Evolutionary conservation across 2,329 filamentous ascomycete genomes (phyloP), one percentile per base, ranked within the genome.

Genomic region (Exutisphaerella laricina): DNA sequence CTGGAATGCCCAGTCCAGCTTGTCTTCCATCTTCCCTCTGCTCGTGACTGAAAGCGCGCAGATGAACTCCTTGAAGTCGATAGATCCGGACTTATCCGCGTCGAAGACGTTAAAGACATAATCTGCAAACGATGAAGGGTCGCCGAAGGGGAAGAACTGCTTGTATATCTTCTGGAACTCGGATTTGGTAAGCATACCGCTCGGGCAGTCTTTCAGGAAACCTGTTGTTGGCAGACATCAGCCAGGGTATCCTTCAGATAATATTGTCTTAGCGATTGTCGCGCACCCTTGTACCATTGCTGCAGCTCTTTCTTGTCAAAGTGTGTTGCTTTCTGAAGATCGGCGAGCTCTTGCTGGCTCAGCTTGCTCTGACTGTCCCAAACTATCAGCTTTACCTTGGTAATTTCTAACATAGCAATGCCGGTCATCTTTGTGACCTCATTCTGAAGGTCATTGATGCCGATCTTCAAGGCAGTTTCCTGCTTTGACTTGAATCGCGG

Each of bases 111-210:
- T 95, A 74, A 98, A 98, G 50, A 98, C 92, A 66, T 97, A 97
- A 70, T 97, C 90, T 65, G 92, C 92, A 65, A 98, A 98, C 2
- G 87, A 92, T 18, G 88, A 94, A 3, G 92, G 92, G 66, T 98
- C 92, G 56, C 92, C 92, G 61, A 97, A 97, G 10, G 92, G 92
- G 69, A 98, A 98, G 78, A 98, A 98, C 68, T 97, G 92, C 59
- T 92, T 87, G 71, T 98, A 98, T 62, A 98, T 98, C 73, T 97
- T 97, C 70, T 97, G 92, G 68, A 98, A 98, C 69, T 98, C 92
- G 63, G 94, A 85, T 71, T 97, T 98, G 61, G 87, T 92, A 66
- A 98, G 84, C 75, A 88, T 94, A 66, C 92, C 92, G 30, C 86
- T 89, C 4, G 92, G 92, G 70, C 92, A 98, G 70, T 98, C 92